Percentiles rank a stretch among this genome's conserved stretches.
Evolutionary conservation across 345 rosid genomes (phyloP).

Genomic region (Heritiera fomes): DNA sequence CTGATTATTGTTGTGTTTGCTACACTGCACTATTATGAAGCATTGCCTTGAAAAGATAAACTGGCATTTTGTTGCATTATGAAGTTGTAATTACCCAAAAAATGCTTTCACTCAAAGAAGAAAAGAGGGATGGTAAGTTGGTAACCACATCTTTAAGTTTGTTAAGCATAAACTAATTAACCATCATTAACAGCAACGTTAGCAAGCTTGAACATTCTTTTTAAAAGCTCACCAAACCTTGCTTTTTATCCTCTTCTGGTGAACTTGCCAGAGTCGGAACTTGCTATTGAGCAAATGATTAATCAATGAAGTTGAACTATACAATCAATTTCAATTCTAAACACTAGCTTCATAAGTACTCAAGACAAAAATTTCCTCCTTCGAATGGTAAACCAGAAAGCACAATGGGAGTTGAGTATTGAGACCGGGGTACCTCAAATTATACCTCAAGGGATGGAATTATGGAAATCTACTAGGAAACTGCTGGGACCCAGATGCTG

Average conservation of each 20-base stretch:
- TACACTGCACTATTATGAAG: no score
- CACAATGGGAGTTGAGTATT: not conserved
- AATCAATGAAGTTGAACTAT: not conserved
- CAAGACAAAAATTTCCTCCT: not conserved
- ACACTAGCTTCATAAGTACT: not conserved
- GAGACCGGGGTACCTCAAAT: not conserved
- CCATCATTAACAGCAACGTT: not conserved
- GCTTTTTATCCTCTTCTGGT: not conserved
- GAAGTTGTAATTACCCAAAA: not conserved
- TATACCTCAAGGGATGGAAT: not conserved
- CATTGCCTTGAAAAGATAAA: no score
- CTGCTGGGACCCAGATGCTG: constrained; percentile 29
- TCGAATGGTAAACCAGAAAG: not conserved
- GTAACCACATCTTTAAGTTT: not conserved
- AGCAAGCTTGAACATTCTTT: not conserved
- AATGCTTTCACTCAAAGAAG: not conserved
- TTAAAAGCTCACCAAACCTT: not conserved
- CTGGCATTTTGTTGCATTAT: not conserved
- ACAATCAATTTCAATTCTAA: not conserved
- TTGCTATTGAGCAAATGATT: not conserved
- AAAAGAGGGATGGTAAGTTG: not conserved
- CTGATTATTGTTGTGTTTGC: no score
- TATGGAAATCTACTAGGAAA: not conserved
- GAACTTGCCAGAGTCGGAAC: not conserved
- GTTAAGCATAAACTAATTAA: no score